Evolutionary conservation across 139 green algal species (phyloP).

Genomic region (Chlamydomonas sp.): DNA sequence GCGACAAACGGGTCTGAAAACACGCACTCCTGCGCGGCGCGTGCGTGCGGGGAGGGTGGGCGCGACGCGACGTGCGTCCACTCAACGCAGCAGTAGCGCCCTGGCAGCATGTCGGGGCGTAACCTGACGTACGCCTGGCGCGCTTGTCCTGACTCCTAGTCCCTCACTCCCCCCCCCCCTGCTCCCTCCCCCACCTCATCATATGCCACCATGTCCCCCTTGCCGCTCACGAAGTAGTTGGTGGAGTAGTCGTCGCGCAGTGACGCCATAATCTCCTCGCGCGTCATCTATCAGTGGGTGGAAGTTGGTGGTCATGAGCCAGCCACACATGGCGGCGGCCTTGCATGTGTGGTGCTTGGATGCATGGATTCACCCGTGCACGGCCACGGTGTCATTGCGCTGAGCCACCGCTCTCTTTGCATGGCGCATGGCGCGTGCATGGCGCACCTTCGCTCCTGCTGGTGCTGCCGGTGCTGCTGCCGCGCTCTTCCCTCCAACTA

Average conservation of each 20-base stretch:
- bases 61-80: no score
- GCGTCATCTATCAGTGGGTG: background rate
- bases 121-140: no score
- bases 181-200: constrained; percentile 19
- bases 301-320: background rate
- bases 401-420: no score
- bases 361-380: background rate
- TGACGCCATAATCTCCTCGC: constrained; percentile 34
- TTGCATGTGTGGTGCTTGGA: background rate
- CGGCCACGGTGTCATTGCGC: background rate
- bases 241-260: constrained; percentile 61
- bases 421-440: no score
- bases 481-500: background rate
- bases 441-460: no score
- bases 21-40: constrained; percentile 24
- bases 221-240: constrained; percentile 70
- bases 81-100: no score
- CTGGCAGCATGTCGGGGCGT: no score
- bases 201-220: constrained; percentile 38
- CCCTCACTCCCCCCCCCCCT: background rate
- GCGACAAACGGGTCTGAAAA: constrained; percentile 44
- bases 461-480: background rate
- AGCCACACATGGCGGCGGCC: background rate
- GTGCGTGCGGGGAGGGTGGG: no score
- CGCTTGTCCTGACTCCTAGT: no score